Base-by-base conservation (phyloP, 257 asterid species). In the Solanum chaucha region DNA sequence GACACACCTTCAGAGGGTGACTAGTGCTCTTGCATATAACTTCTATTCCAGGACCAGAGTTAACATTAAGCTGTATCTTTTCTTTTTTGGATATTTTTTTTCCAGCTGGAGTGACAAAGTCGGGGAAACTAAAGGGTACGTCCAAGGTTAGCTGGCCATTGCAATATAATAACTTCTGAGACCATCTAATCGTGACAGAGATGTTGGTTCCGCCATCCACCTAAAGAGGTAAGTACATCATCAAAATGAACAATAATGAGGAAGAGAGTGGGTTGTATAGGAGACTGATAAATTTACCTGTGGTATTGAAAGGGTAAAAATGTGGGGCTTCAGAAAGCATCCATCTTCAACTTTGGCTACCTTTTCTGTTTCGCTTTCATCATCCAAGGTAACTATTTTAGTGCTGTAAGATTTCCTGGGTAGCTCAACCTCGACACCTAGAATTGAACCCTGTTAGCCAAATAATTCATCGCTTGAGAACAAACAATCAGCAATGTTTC, bases 391-490 rank as follows among this genome's bases (percentile, higher is more conserved):
- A 89, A 82, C 87, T 44, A 93, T 75, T 88, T 95, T 90, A n/a
- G 97, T 96, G 64, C 86, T 58, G 87, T 93, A 97, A 15, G 94
- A 90, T 91, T 88, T 92, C 91, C 95, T 91, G 34, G 96, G 99
- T 35, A 92, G 88, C 90, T 94, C 98, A 90, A 96, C 97, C 91
- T 97, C 98, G 75, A 96, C 96, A 95, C 99, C 98, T 95, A 97
- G 98, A 95, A 97, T 88, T 92, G 99, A 97, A 97, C 99, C 99
- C 99, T 97, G 99, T 97, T 95, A 96, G 99, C 99, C 96, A 97
- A 95, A 91, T 93, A 93, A 93, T 92, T 88, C 92, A 91, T 87
- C 85, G 83, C 90, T 94, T 94, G 91, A 95, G 94, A 94, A 93
- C 92, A 78, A 92, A 87, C 89, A 58, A 72, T 51, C 78, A 88